These are phyloP conservation scores for Malassezia equina DNA, from an alignment of 1,284 basidiomycete genomes.

Conservation along the genomic window DNA sequence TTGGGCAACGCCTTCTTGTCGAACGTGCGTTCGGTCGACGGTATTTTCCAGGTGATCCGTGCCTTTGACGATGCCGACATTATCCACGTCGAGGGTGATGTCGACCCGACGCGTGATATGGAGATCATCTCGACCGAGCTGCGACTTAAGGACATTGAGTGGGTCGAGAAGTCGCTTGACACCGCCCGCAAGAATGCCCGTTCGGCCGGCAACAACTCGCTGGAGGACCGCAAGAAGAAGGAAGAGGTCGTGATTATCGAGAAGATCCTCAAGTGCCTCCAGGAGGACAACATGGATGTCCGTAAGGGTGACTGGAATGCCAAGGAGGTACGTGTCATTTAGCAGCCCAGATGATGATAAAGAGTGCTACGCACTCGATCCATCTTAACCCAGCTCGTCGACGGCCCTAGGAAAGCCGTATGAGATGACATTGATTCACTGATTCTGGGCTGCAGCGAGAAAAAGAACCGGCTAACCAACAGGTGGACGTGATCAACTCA, in stretches of 20 bases:
- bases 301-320: slow-evolving; percentile 89
- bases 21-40: slow-evolving; percentile 94
- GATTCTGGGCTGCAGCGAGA: slow-evolving; percentile 13
- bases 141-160: slow-evolving; percentile 94
- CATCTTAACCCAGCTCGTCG: slow-evolving; percentile 60
- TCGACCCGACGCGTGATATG: slow-evolving; percentile 93
- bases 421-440: slow-evolving; percentile 39
- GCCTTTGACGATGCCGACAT: slow-evolving; percentile 98
- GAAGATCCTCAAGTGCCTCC: slow-evolving; percentile 72
- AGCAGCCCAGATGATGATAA: slow-evolving; percentile 58
- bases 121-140: slow-evolving; percentile 74
- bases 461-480: slow-evolving; percentile 2
- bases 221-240: slow-evolving; percentile 91
- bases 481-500: slow-evolving; percentile 93
- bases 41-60: slow-evolving; percentile 96
- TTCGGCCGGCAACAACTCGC: slow-evolving; percentile 58
- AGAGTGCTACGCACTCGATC: slow-evolving; percentile 61
- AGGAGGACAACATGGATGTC: slow-evolving; percentile 76
- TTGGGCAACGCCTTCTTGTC: slow-evolving; percentile 96
- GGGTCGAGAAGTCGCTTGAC: slow-evolving; percentile 88
- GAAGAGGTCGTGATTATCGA: slow-evolving; percentile 78
- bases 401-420: slow-evolving; percentile 54
- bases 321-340: slow-evolving; percentile 74
- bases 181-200: slow-evolving; percentile 40
- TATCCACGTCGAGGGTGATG: slow-evolving; percentile 97